These are phyloP conservation scores for Pythium periplocum DNA, from an alignment of 352 stramenopile species.

Conservation along the genomic window DNA sequence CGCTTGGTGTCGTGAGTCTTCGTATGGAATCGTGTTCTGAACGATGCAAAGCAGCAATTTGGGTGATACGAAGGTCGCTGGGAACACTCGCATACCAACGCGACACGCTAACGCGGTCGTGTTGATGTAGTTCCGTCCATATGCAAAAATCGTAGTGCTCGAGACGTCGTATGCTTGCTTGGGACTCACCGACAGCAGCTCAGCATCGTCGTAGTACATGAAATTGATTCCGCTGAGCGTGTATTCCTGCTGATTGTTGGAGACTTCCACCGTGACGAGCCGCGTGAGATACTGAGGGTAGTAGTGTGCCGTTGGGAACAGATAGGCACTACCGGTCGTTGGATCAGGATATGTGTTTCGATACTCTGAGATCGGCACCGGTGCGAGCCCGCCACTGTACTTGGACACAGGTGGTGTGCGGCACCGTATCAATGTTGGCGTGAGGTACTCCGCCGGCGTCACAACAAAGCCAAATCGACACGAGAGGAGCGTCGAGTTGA, in stretches of 20 bases:
- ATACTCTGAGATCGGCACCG: conserved; percentile 67
- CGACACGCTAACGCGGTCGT: conserved; percentile 86
- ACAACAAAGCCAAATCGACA: conserved; percentile 87
- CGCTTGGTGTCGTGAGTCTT: conserved; percentile 24
- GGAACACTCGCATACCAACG: conserved; percentile 72
- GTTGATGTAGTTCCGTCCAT: conserved; percentile 89
- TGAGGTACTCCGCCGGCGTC: conserved; percentile 82
- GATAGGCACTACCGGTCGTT: conserved; percentile 44
- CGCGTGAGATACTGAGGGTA: conserved; percentile 87
- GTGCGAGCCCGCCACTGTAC: conserved; percentile 46
- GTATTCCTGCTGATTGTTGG: conserved; percentile 95
- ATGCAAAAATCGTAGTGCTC: conserved; percentile 54
- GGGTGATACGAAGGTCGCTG: conserved; percentile 84
- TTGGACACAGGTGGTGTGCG: conserved; percentile 61
- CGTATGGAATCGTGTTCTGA: conserved; percentile 24
- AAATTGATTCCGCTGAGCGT: conserved; percentile 88
- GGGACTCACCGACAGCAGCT: conserved; percentile 61
- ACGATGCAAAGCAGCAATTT: conserved; percentile 90
- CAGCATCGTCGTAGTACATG: conserved; percentile 89
- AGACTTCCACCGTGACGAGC: conserved; percentile 92
- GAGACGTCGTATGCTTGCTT: conserved; percentile 37
- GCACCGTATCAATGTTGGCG: conserved; percentile 77
- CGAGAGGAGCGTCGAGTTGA: conserved; percentile 77
- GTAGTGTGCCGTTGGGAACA: conserved; percentile 80
- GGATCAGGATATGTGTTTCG: conserved; percentile 58